Base-by-base conservation (phyloP, 2,329 filamentous ascomycete genomes). In the Cercospora beticola region DNA sequence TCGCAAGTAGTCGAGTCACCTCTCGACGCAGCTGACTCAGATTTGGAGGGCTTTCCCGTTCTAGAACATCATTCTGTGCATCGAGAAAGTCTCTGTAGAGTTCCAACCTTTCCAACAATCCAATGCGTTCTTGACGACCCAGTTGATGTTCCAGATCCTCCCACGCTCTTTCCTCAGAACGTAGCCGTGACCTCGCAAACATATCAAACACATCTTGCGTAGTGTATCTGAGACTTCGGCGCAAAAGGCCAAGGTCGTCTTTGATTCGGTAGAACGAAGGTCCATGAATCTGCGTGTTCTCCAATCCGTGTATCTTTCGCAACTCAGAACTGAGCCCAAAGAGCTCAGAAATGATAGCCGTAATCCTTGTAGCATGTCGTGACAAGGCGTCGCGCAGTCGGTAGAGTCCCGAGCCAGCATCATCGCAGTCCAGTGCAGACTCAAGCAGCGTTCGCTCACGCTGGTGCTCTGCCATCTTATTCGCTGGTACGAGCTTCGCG, bases 261-360 rank as follows among this genome's bases (percentile, higher is more conserved):
- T 80, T 73, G 61, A 86, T 83, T 54, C 77, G 76, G 56, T 75
- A 72, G 68, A 82, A 79, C 30, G 78, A 79, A 46, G 76, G 74
- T 21, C 75, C 79, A 74, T 82, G 81, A 16, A 76, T 78, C 30
- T 79, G 78, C 66, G 80, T 76, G 14, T 79, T 78, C 31, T 84
- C 76, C 30, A 82, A 76, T 61, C 79, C 79, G 52, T 85, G 81
- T 46, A 89, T 77, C 52, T 78, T 79, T 57, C 82, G 82, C 26
- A 89, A 78, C 8, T 79, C 80, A 59, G 82, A 80, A 66, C 85
- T 85, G 75, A 88, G 84, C 62, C 81, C 81, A 74, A 85, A 87
- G 26, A 88, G 81, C 68, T 86, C 82, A 65, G 84, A 82, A 63
- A 88, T 85, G 30, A 85, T 77, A 33, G 80, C 80, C 26, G 85